phyloP scores from a whole-genome alignment of 371 early-diverging fungal species.

The Mucor ambiguus region DNA sequence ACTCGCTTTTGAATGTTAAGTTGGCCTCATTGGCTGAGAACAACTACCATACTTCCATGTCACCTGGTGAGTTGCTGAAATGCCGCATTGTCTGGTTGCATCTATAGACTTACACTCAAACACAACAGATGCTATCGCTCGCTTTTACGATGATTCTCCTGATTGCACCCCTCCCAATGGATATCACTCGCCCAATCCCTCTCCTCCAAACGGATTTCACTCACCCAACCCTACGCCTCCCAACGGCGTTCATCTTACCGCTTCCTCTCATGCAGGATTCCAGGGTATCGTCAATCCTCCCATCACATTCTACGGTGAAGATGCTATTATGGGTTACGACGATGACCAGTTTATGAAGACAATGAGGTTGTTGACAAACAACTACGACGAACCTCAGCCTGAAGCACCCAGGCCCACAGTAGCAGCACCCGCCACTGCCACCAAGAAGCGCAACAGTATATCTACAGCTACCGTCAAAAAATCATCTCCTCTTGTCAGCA shows the following conservation, averaged over 20 bases:
- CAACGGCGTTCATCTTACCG: slow-evolving; percentile 17
- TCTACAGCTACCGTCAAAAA: background rate
- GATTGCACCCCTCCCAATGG: slow-evolving; percentile 32
- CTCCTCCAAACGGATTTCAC: slow-evolving; percentile 27
- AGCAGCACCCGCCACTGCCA: background rate
- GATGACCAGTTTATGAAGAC: slow-evolving; percentile 31
- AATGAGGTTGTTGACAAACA: slow-evolving; percentile 18
- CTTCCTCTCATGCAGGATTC: slow-evolving; percentile 4
- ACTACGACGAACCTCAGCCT: slow-evolving; percentile 1
- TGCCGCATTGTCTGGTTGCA: background rate
- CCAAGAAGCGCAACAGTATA: slow-evolving; percentile 8
- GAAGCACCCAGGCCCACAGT: background rate
- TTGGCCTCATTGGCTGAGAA: slow-evolving; percentile 26
- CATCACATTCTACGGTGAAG: slow-evolving; percentile 23
- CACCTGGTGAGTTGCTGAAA: slow-evolving; percentile 16
- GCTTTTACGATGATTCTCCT: slow-evolving; percentile 28
- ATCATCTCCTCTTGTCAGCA: background rate
- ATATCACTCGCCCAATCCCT: slow-evolving; percentile 30
- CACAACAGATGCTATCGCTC: slow-evolving; percentile 23
- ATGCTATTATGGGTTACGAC: slow-evolving; percentile 11
- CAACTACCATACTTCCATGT: slow-evolving; percentile 23
- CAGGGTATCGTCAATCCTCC: slow-evolving; percentile 28
- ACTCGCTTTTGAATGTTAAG: slow-evolving; percentile 29
- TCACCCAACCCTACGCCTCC: slow-evolving; percentile 33
- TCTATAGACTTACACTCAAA: background rate